Percentiles rank a stretch among this genome's conserved stretches.
These are phyloP conservation scores for Sequoia sempervirens DNA, from an alignment of 75 land plant genomes.

Conservation along the genomic window DNA sequence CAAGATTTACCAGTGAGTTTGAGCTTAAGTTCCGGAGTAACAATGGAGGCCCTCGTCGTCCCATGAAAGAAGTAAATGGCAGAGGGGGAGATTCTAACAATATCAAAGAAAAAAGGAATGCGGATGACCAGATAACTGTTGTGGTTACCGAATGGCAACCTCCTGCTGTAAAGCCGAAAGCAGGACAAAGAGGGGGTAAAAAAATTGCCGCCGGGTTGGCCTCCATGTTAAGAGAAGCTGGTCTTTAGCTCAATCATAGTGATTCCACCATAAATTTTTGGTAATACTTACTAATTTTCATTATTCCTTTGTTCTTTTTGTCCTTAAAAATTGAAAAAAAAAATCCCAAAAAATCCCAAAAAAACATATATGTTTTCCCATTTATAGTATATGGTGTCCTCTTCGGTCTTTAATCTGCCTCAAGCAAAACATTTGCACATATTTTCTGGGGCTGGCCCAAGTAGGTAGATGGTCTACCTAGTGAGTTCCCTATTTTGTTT, in stretches of 20 bases:
- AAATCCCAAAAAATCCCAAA: not conserved
- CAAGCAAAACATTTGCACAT: not conserved
- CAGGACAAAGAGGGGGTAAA: conserved; percentile 12
- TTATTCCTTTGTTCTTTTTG: not conserved
- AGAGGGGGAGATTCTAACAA: not conserved
- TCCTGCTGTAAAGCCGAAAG: conserved; percentile 42
- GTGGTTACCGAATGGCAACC: conserved; percentile 33
- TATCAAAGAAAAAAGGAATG: not conserved
- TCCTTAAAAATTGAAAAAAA: not conserved
- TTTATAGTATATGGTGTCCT: conserved; percentile 7
- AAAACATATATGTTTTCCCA: not conserved
- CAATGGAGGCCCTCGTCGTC: not conserved
- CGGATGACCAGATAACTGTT: conserved; percentile 19
- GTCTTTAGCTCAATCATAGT: conserved; percentile 8
- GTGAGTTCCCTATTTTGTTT: conserved; percentile 1
- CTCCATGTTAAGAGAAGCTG: conserved; percentile 37
- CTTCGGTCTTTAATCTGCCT: conserved; percentile 8
- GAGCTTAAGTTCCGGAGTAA: conserved; percentile 23
- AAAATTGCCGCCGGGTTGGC: conserved; percentile 53
- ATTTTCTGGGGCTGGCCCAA: not conserved
- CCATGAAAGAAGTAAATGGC: not conserved
- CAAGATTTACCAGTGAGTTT: conserved; percentile 30
- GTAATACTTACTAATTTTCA: conserved; percentile 6
- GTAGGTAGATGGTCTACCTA: not conserved
- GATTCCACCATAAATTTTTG: not conserved